These are phyloP conservation scores for Phyllostachys edulis DNA, from an alignment of 176 grass and related monocot genomes.

Conservation along the genomic window DNA sequence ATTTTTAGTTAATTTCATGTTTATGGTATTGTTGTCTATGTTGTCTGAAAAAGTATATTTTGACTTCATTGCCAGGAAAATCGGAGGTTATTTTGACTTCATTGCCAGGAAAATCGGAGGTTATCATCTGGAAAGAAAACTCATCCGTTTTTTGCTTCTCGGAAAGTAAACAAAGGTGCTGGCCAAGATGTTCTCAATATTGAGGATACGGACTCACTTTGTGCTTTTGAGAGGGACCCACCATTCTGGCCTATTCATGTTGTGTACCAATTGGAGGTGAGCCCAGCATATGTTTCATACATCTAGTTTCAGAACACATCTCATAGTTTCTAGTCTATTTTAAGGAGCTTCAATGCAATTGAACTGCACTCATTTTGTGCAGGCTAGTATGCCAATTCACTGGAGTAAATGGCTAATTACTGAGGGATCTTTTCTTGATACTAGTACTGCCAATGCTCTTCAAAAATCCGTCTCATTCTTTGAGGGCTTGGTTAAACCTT, in stretches of 20 bases:
- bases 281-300: slow-evolving; percentile 13
- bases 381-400: slow-evolving; percentile 50
- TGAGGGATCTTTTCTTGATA: slow-evolving; percentile 47
- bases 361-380: slow-evolving; percentile 22
- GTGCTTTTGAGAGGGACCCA: slow-evolving; percentile 37
- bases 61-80: slow-evolving; percentile 54
- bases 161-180: slow-evolving; percentile 49
- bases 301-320: slow-evolving; percentile 30
- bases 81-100: slow-evolving; percentile 38
- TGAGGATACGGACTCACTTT: slow-evolving; percentile 26
- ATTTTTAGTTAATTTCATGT: slow-evolving; percentile 17
- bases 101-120: slow-evolving; percentile 63
- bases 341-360: slow-evolving; percentile 27
- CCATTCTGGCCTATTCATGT: slow-evolving; percentile 78
- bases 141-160: slow-evolving; percentile 77
- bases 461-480: slow-evolving; percentile 52
- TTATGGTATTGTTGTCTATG: slow-evolving; percentile 15
- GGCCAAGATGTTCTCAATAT: slow-evolving; percentile 43
- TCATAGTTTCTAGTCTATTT: slow-evolving; percentile 5
- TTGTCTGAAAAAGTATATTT: neutral
- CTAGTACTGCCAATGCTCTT: slow-evolving; percentile 24
- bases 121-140: slow-evolving; percentile 83
- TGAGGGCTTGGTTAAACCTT: slow-evolving; percentile 50
- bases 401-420: slow-evolving; percentile 74
- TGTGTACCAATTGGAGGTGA: slow-evolving; percentile 60